Evolutionary conservation across 2,329 filamentous ascomycete species (phyloP).

Genomic region (Stagonosporopsis rhizophila): DNA sequence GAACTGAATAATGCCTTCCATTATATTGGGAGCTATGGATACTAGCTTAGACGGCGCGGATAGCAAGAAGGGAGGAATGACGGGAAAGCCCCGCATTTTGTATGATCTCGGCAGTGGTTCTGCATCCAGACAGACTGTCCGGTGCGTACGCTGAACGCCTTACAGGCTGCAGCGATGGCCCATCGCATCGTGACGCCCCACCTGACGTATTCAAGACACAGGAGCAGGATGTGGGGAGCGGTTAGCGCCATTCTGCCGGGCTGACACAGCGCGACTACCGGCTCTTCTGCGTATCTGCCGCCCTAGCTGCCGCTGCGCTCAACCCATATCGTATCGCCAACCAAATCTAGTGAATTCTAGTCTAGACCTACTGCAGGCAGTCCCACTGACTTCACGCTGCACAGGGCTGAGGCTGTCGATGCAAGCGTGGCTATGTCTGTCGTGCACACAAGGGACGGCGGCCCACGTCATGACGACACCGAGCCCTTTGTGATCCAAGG

Average conservation of each 20-base stretch:
- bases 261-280: slow-evolving; percentile 9
- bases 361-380: background rate
- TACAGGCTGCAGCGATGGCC: slow-evolving; percentile 9
- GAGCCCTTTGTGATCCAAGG: slow-evolving; percentile 6
- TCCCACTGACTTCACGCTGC: background rate
- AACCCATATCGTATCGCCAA: background rate
- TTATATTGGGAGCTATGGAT: slow-evolving; percentile 10
- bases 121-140: background rate
- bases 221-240: background rate
- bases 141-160: slow-evolving; percentile 5
- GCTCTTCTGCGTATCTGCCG: background rate
- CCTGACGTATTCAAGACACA: background rate
- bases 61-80: background rate
- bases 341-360: background rate
- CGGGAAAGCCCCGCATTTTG: slow-evolving; percentile 6
- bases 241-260: background rate
- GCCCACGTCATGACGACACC: background rate
- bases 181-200: background rate
- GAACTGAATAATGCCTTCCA: slow-evolving; percentile 5
- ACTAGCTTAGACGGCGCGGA: slow-evolving; percentile 1
- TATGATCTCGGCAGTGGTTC: background rate
- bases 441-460: background rate
- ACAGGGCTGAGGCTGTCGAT: background rate
- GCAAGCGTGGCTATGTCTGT: slow-evolving; percentile 6
- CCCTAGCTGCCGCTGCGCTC: background rate